Conservation (phyloP, 345 rosid genomes). For the Eucalyptus cladocalyx region DNA sequence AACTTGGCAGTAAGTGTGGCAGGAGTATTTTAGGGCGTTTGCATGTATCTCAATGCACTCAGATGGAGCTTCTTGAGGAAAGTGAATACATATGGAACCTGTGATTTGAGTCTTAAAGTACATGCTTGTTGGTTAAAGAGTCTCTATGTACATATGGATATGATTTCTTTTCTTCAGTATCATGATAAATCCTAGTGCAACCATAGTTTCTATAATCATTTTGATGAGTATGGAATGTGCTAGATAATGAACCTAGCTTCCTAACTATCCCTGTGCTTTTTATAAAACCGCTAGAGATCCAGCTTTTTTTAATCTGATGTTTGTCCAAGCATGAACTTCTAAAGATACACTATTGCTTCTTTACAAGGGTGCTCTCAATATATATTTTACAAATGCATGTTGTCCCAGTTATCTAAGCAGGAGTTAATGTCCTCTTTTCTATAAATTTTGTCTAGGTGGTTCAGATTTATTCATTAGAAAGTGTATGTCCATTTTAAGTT, state of each 20-base stretch:
- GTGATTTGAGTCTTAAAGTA: neutral
- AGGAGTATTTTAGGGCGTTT: neutral
- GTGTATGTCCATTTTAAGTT: neutral
- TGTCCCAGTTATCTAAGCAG: neutral
- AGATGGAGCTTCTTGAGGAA: neutral
- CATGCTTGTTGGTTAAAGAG: neutral
- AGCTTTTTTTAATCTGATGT: neutral
- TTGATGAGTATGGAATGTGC: neutral
- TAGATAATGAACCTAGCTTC: neutral
- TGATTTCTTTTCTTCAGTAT: neutral
- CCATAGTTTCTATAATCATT: neutral
- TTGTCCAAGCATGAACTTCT: neutral
- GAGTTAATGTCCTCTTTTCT: neutral
- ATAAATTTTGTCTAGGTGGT: neutral
- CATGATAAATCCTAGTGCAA: neutral
- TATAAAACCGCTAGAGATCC: neutral
- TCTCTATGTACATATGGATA: neutral
- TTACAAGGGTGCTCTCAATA: neutral
- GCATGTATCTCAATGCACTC: neutral
- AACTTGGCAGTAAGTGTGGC: neutral
- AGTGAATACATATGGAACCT: neutral
- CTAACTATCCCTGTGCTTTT: neutral
- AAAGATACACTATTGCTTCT: neutral
- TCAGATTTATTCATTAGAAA: neutral
- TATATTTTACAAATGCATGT: neutral